Evolutionary conservation across 495 filamentous ascomycete genomes (phyloP).

Genomic region (Talaromyces trachyspermus): DNA sequence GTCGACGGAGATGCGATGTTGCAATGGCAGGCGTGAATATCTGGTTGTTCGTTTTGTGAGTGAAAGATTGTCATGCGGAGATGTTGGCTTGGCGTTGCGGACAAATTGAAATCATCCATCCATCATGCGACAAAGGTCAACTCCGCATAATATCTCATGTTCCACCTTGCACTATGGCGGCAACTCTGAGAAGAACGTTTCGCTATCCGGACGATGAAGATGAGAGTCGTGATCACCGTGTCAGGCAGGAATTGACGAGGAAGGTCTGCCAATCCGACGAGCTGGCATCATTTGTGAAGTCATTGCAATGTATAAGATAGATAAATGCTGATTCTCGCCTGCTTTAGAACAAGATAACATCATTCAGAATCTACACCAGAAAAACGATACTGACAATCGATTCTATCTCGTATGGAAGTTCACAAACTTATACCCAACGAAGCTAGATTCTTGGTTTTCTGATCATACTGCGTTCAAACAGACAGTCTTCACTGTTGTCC

Average conservation of each 20-base stretch:
- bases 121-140: no score
- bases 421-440: neutral
- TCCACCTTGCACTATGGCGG: constrained; percentile 25
- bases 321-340: constrained; percentile 11
- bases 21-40: no score
- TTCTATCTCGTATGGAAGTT: constrained; percentile 47
- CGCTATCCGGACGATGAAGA: constrained; percentile 51
- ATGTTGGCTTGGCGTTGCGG: neutral
- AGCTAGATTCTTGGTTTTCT: neutral
- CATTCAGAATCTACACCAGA: constrained; percentile 46
- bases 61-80: neutral
- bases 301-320: no score
- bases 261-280: constrained; percentile 36
- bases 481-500: constrained; percentile 51
- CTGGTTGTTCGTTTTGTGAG: neutral
- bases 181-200: constrained; percentile 55
- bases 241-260: constrained; percentile 54
- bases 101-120: no score
- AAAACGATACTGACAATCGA: constrained; percentile 52
- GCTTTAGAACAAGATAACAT: constrained; percentile 61
- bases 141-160: no score
- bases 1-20: no score
- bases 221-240: constrained; percentile 24
- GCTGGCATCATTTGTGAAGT: no score
- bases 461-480: constrained; percentile 17